A percentile compares a stretch with the other conserved stretches of the same genome.
Evolutionary conservation across 169 alveolate species (phyloP).

Genomic region (Besnoitia besnoiti): DNA sequence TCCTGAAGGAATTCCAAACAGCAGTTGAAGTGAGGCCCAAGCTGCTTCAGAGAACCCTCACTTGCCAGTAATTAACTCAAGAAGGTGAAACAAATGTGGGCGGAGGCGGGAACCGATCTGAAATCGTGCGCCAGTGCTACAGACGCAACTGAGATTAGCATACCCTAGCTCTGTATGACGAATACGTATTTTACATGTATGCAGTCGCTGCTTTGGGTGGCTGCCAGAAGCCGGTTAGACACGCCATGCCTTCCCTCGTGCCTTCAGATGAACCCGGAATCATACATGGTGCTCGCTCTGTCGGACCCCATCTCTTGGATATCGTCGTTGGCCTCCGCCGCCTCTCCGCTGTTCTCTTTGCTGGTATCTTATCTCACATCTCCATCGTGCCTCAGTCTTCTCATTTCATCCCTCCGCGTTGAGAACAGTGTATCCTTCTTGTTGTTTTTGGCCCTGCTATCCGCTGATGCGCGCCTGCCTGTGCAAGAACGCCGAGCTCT

Average conservation of each 20-base stretch:
- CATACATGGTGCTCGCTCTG: conserved; percentile 13
- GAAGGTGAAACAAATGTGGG: no score
- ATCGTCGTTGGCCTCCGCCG: conserved; percentile 2
- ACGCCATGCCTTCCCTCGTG: no score
- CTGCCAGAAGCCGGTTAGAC: no score
- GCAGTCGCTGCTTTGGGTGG: not conserved
- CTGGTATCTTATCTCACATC: conserved; percentile 25
- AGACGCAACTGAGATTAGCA: not conserved
- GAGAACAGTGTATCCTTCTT: conserved; percentile 25
- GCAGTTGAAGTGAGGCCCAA: conserved; percentile 37
- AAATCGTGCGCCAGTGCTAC: not conserved
- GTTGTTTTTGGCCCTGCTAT: conserved; percentile 6
- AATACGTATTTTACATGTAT: no score
- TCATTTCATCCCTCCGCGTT: conserved; percentile 22
- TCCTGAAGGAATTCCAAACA: conserved; percentile 6
- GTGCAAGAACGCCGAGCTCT: conserved; percentile 31
- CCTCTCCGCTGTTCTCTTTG: conserved; percentile 24
- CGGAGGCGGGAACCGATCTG: no score
- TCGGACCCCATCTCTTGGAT: conserved; percentile 40
- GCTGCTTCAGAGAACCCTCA: no score
- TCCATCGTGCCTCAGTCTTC: conserved; percentile 16
- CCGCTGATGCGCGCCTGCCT: conserved; percentile 27
- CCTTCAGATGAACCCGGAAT: not conserved
- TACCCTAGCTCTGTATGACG: not conserved
- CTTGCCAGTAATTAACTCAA: no score